These are phyloP conservation scores for Aspergillus sp. DNA, from an alignment of 2,329 filamentous ascomycete species.

Conservation along the genomic window DNA sequence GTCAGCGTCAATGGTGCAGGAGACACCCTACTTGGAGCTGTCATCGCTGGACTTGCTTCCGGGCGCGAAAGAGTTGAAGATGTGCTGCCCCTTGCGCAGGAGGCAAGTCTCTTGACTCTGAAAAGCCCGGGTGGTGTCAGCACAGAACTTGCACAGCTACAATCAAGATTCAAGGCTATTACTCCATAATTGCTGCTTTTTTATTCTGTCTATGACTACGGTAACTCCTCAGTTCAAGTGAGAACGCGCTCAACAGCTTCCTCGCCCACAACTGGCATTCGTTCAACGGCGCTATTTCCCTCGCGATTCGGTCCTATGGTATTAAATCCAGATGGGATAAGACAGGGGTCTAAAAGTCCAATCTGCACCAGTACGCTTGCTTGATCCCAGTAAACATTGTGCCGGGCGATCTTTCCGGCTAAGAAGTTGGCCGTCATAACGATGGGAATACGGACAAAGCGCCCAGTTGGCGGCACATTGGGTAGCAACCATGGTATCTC, in stretches of 20 bases:
- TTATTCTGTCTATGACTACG: background rate
- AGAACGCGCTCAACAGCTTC: conserved; percentile 28
- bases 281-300: conserved; percentile 25
- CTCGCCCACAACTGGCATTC: conserved; percentile 37
- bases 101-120: conserved; percentile 75
- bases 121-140: conserved; percentile 71
- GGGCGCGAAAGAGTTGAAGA: conserved; percentile 55
- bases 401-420: conserved; percentile 41
- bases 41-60: conserved; percentile 72
- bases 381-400: conserved; percentile 64
- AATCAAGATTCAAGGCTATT: background rate
- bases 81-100: conserved; percentile 76
- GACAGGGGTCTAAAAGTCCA: conserved; percentile 55
- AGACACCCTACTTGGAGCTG: conserved; percentile 84
- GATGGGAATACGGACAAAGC: conserved; percentile 54
- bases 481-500: conserved; percentile 59
- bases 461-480: conserved; percentile 53
- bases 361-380: conserved; percentile 61
- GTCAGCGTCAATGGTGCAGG: conserved; percentile 93
- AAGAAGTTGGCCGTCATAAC: conserved; percentile 50
- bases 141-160: conserved; percentile 24
- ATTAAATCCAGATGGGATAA: conserved; percentile 49
- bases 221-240: background rate
- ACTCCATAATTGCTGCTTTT: background rate
- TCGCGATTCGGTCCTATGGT: conserved; percentile 29